Evolutionary conservation across 441 rosid genomes (phyloP).

Genomic region (Breynia disticha): DNA sequence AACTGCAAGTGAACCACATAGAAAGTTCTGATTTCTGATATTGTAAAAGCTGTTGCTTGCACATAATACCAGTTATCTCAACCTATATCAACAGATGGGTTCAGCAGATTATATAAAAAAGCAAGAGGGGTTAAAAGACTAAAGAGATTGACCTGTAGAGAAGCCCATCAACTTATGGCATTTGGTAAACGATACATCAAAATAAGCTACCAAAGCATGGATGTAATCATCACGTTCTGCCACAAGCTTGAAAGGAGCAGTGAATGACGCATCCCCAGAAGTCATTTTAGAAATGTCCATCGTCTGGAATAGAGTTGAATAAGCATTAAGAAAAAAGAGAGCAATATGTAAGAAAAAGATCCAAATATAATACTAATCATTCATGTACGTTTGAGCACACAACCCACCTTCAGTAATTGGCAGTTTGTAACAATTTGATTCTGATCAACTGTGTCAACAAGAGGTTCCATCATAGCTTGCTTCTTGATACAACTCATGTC

Average conservation of each 20-base stretch:
- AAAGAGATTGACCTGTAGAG: conserved; percentile 63
- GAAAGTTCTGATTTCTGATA: no score
- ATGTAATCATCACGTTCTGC: conserved; percentile 90
- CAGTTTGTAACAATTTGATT: conserved; percentile 82
- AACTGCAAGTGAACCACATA: no score
- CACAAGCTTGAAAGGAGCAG: conserved; percentile 84
- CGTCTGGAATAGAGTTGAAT: conserved; percentile 36
- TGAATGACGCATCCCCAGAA: conserved; percentile 94
- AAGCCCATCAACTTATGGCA: conserved; percentile 90
- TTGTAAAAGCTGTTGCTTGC: no score
- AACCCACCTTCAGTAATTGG: conserved; percentile 67
- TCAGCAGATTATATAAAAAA: background rate
- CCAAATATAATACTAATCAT: background rate
- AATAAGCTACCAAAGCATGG: conserved; percentile 95
- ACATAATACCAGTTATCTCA: no score
- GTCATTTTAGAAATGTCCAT: conserved; percentile 95
- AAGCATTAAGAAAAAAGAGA: conserved; percentile 12
- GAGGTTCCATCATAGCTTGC: conserved; percentile 93
- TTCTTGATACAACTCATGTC: conserved; percentile 99
- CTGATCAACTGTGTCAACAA: conserved; percentile 89
- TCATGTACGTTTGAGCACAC: background rate
- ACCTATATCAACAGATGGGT: no score
- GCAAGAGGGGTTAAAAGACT: background rate
- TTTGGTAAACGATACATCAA: conserved; percentile 88
- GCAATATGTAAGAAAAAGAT: background rate